These are phyloP conservation scores for Capsella bursapastoris DNA, from an alignment of 345 rosid genomes.

Conservation along the genomic window DNA sequence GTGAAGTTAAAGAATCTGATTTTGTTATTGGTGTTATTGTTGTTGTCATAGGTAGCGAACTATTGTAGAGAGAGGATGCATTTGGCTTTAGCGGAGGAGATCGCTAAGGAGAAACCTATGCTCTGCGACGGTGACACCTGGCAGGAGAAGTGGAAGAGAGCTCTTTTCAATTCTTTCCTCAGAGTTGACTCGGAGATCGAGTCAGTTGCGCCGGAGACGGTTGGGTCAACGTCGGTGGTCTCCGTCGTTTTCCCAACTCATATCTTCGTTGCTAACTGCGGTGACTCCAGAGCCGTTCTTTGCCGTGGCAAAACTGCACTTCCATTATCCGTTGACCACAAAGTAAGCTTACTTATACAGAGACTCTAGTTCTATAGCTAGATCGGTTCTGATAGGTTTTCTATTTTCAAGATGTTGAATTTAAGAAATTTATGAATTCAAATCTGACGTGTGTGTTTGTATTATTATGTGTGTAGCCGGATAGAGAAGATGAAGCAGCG, in stretches of 20 bases:
- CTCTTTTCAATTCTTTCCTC: constrained; percentile 58
- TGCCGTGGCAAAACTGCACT: constrained; percentile 62
- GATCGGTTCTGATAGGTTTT: not conserved
- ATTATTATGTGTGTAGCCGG: constrained; percentile 55
- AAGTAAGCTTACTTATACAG: constrained; percentile 54
- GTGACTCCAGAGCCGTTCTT: constrained; percentile 91
- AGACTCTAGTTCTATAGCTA: too few species aligned
- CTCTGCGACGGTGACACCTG: constrained; percentile 56
- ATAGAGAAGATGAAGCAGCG: constrained; percentile 74
- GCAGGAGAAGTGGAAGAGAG: constrained; percentile 67
- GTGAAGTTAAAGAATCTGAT: constrained; percentile 3
- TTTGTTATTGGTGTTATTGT: constrained; percentile 5
- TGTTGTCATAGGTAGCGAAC: constrained; percentile 57
- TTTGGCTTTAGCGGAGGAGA: constrained; percentile 69
- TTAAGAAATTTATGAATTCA: not conserved
- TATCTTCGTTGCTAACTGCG: constrained; percentile 77
- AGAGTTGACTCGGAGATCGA: constrained; percentile 69
- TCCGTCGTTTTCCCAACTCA: constrained; percentile 62
- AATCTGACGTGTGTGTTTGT: constrained; percentile 6
- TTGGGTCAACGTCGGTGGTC: constrained; percentile 84
- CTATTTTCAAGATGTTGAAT: not conserved
- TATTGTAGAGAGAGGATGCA: constrained; percentile 71
- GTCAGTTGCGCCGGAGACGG: constrained; percentile 67
- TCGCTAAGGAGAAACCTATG: constrained; percentile 46
- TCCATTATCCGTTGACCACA: constrained; percentile 79